Evolutionary conservation across 805 yeast species (phyloP), one percentile per base, ranked within the genome.

Genomic region (Candida saitoana): DNA sequence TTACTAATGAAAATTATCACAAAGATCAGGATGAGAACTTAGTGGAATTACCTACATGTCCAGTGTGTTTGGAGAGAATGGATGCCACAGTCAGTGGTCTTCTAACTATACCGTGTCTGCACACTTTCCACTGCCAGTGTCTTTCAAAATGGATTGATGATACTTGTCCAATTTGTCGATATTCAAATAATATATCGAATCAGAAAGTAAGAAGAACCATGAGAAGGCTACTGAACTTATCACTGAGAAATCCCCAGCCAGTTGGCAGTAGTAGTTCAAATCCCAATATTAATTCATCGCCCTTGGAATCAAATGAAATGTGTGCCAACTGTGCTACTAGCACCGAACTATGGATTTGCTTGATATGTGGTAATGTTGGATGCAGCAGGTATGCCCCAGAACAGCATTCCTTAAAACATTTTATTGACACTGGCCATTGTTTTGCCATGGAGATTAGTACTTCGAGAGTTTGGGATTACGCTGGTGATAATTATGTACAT

Each of bases 381-480:
- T 89, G 97, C 64, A 91, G 95, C 32, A 64, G 97, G 46, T 89
- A 89, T 59, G 67, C 72, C 1, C 86, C 87, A 39, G 76, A 76
- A 24, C 89, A 84, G 39, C 97, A 89, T 65, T 95, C 96, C 0
- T 78, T 87, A 39, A 78, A 82, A 46, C 97, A 89, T 61, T 90
- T 77, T 58, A 77, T 81, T 14, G 69, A 70, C 7, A 83, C 95
- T 0, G 81, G 84, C 4, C 97, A 89, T 60, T 86, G 96, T 52
- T 89, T 87, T 65, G 85, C 96, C 0, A 88, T 89, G 96, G 96
- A 89, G 55, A 68, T 87, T 36, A 63, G 71, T 8, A 78, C 95
- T 0, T 93, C 89, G 46, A 69, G 97, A 32, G 96, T 89, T 1
- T 89, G 97, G 97, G 96, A 89, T 59, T 89, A 89, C 58, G 89